Base-by-base conservation (phyloP, 2,329 filamentous ascomycete genomes). In the Colletotrichum cuscutae region DNA sequence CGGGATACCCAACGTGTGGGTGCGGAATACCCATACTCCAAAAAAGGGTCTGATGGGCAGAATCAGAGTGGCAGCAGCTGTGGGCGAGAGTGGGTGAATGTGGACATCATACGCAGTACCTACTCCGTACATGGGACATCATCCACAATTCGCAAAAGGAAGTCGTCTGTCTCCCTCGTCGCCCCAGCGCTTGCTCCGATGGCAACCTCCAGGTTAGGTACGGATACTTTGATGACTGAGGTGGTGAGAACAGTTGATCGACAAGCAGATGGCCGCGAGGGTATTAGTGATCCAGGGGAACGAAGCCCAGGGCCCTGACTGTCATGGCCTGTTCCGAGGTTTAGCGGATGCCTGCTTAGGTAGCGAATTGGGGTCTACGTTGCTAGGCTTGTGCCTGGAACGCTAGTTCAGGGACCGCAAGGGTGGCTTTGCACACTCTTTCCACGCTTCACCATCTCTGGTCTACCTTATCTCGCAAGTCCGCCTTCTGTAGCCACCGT, bases 1-100 rank as follows among this genome's bases (percentile, higher is more conserved):
- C n/a, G n/a, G n/a, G n/a, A n/a, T n/a, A n/a, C n/a, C n/a, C n/a
- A n/a, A n/a, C n/a, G n/a, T n/a, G n/a, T n/a, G n/a, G n/a, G n/a
- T n/a, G n/a, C n/a, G n/a, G n/a, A n/a, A n/a, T n/a, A n/a, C n/a
- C n/a, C n/a, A n/a, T n/a, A n/a, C n/a, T n/a, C n/a, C n/a, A n/a
- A n/a, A n/a, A 68, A 64, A 69, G 52, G 69, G 69, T 58, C 68
- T 68, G 62, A 56, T 46, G n/a, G 42, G 63, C 63, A 67, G 68
- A 67, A 28, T 67, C 58, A 42, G 57, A 24, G 57, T 59, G n/a
- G 59, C 58, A 61, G 19, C 24, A 61, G 7, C 37, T 53, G 58
- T 64, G 61, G 46, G 26, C 57, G 58, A 60, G 53, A 32, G 67
- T 62, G 60, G 67, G n/a, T 26, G 12, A 64, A 6, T 26, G 28